Base-by-base conservation (phyloP, 2,329 filamentous ascomycete genomes). In the Xylariaceae sp. region DNA sequence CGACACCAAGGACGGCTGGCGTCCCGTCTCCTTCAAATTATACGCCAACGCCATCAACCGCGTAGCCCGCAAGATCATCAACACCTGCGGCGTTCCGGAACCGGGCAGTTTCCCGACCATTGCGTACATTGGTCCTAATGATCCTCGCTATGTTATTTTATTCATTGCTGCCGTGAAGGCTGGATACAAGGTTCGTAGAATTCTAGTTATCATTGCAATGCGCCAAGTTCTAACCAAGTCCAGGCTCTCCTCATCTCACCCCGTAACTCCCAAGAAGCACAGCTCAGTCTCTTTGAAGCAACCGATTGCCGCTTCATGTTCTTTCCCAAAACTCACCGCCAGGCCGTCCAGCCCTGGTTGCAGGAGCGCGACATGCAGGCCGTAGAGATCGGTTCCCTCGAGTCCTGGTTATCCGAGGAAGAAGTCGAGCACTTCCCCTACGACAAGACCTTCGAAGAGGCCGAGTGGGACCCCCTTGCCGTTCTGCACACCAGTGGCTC, bases 401-500 rank as follows among this genome's bases (percentile, higher is more conserved):
- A 74, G 0, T 63, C 60, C 5, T 77, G 74, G 73, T 72, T 78
- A n/a, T 68, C 70, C 3, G 66, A 72, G 13, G 64, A 74, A 1
- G 66, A 72, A 1, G 67, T 73, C 0, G 66, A 72, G 3, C 69
- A 67, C n/a, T 70, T 74, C 47, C 74, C 75, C 0, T 79, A 77
- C 66, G 56, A 66, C 39, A 76, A 74, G 67, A 74, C 74, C 0
- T 79, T 74, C 37, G 75, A 77, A 3, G 67, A 78, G 55, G 76
- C 72, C 0, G 66, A 73, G 57, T 75, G 73, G 69, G 76, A 80
- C 3, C 77, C 78, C 0, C 55, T 75, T 2, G 49, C 73, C 2
- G 71, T 79, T 1, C 63, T 80, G 7, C 78, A 80, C 65, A 80
- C 77, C 0, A 78, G 75, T 55, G 78, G 78, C 4, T 77, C 74